These are phyloP conservation scores for Tephrocybe sp. DNA, from an alignment of 768 basidiomycete species.

Conservation along the genomic window DNA sequence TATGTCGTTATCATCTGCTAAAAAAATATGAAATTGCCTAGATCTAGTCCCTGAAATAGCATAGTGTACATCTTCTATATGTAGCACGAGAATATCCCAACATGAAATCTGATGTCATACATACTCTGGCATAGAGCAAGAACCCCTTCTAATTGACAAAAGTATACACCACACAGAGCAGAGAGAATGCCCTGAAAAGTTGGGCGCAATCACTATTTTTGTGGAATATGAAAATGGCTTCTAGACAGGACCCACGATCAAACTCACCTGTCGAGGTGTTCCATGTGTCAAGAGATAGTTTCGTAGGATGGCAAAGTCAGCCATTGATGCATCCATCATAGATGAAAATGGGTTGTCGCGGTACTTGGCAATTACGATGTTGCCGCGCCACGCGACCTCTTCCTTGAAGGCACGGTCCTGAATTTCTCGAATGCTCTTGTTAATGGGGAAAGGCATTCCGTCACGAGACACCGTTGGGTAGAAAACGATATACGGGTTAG, in stretches of 20 bases:
- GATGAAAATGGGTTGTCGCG: slow-evolving; percentile 49
- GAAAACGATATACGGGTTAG: slow-evolving; percentile 78
- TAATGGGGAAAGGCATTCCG: slow-evolving; percentile 79
- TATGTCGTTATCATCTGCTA: too few relatives aligned
- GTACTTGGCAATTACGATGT: slow-evolving; percentile 76
- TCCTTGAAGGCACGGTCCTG: slow-evolving; percentile 63
- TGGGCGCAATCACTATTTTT: not conserved
- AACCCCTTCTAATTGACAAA: too few relatives aligned
- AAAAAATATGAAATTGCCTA: slow-evolving; percentile 4
- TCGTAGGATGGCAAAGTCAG: slow-evolving; percentile 78
- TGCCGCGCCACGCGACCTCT: slow-evolving; percentile 73
- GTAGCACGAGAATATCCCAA: too few relatives aligned
- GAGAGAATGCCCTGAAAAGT: too few relatives aligned
- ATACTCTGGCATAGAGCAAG: too few relatives aligned
- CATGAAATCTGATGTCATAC: too few relatives aligned
- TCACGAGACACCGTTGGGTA: slow-evolving; percentile 75
- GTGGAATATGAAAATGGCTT: not conserved
- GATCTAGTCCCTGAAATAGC: too few relatives aligned
- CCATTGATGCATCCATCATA: slow-evolving; percentile 76
- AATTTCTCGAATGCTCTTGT: slow-evolving; percentile 72
- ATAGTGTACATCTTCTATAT: too few relatives aligned
- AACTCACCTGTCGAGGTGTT: slow-evolving; percentile 41
- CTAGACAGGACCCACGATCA: not conserved
- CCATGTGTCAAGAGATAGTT: slow-evolving; percentile 74
- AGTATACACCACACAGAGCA: too few relatives aligned